Base-by-base conservation (phyloP, 139 green algal genomes). In the Asterochloris erici region DNA sequence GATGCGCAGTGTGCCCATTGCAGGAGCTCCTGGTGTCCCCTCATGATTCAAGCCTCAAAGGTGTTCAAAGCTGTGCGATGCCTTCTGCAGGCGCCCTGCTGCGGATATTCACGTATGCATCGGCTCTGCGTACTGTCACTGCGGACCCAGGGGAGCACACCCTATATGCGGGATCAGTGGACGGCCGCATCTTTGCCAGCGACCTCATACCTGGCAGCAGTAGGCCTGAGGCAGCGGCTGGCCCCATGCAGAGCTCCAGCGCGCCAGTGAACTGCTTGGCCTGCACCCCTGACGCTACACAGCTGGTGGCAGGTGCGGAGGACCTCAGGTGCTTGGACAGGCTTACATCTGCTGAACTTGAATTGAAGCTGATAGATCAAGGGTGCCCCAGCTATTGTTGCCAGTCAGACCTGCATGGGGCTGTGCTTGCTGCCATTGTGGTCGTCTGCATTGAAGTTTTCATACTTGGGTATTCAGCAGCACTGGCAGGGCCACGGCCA, bases 131-230 rank as follows among this genome's bases (percentile, higher is more conserved):
- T 77, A 83, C 47, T 85, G 13, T 85, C 69, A 74, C 73, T 94
- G 14, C 81, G 54, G 93, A 97, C 62, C 83, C 87, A 0, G 90
- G 89, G 14, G 93, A 98, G 86, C 90, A 95, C 28, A 75, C 86
- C 2, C n/a, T 97, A 63, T 97, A 94, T 70, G 91, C 88, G 14
- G 96, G 94, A 12, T 86, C 90, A 28, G 80, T 60, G 10, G 91
- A 96, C n/a, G 96, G 96, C 28, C 73, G 70, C 19, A 91, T 99
- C 23, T 98, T 92, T 81, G 90, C 95, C 73, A 81, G 94, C 0
- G 83, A 85, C 12, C 79, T 98, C 14, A 73, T 89, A 78, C 68
- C 68, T 54, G n/a, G 68, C 54, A 54, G 38, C 38, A 54, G 38
- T 6, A 54, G 61, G 23, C 54, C 19, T 70, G 76, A 80, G 60